These are phyloP conservation scores for Podospora pseudopauciseta DNA, from an alignment of 495 filamentous ascomycete species.

Conservation along the genomic window DNA sequence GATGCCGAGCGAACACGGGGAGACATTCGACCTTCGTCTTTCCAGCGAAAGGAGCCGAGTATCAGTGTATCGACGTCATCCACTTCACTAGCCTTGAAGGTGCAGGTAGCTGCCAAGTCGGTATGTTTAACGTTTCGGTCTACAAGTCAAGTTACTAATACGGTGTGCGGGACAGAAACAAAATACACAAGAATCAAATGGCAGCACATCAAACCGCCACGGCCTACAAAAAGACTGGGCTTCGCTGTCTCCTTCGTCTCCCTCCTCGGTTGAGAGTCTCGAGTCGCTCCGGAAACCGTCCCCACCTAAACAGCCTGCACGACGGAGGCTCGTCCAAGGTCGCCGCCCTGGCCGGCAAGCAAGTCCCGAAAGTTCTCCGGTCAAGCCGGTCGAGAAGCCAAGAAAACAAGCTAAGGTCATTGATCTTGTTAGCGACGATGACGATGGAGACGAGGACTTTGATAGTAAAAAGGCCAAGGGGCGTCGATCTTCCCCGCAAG, in stretches of 20 bases:
- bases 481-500: conserved; percentile 14
- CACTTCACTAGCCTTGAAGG: not conserved
- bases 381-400: conserved; percentile 13
- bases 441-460: conserved; percentile 25
- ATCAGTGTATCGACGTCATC: not conserved
- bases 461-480: conserved; percentile 13
- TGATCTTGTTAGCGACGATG: conserved; percentile 30
- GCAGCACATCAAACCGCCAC: conserved; percentile 22
- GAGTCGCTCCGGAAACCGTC: conserved; percentile 17
- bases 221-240: conserved; percentile 28
- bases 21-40: conserved; percentile 70
- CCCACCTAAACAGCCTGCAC: conserved; percentile 17
- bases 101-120: conserved; percentile 8
- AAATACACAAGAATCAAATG: conserved; percentile 10
- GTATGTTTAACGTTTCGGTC: conserved; percentile 12
- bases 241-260: conserved; percentile 23
- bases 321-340: conserved; percentile 32
- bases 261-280: conserved; percentile 17
- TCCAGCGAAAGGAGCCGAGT: conserved; percentile 37
- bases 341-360: conserved; percentile 21
- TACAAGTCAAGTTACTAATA: not conserved
- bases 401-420: conserved; percentile 20
- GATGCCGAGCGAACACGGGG: conserved; percentile 43
- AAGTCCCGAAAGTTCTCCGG: conserved; percentile 20
- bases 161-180: not conserved